Conservation (phyloP, 257 asterid species). For the Echium plantagineum region DNA sequence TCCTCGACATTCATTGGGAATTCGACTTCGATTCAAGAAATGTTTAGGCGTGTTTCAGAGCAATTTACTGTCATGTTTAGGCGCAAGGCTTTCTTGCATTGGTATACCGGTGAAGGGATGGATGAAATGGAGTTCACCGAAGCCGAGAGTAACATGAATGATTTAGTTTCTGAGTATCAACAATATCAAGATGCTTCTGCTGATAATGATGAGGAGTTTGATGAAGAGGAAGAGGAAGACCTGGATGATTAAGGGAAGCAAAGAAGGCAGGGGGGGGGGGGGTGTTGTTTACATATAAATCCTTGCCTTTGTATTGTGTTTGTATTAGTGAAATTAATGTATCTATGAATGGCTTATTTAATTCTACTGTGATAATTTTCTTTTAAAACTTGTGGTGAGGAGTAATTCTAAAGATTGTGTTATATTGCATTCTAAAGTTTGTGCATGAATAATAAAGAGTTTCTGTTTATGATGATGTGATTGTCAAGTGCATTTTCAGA, state of each 20-base stretch:
- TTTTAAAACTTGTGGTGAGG: too few species aligned
- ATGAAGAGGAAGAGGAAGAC: constrained; percentile 28
- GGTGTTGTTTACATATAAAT: too few species aligned
- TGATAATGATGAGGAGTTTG: constrained; percentile 33
- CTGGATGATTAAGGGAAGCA: constrained; percentile 3
- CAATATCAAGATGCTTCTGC: constrained; percentile 70
- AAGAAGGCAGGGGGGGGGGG: too few species aligned
- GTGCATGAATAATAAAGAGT: too few species aligned
- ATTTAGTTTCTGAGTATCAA: constrained; percentile 67
- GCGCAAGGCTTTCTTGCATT: constrained; percentile 61
- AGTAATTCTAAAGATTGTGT: too few species aligned
- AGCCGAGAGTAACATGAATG: constrained; percentile 68
- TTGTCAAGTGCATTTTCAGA: too few species aligned
- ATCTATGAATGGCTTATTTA: too few species aligned
- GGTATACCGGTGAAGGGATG: constrained; percentile 71
- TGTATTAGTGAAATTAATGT: too few species aligned
- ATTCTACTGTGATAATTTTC: too few species aligned
- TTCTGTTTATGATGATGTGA: too few species aligned
- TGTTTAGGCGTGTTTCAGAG: constrained; percentile 58
- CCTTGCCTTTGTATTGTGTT: neutral
- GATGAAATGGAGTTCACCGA: constrained; percentile 72
- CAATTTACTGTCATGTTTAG: constrained; percentile 67
- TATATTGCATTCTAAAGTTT: too few species aligned
- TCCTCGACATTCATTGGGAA: constrained; percentile 70
- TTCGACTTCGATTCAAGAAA: constrained; percentile 63